Percentiles rank a stretch among this genome's conserved stretches.
These are phyloP conservation scores for Dispira parvispora DNA, from an alignment of 192 early-diverging fungal species.

Conservation along the genomic window DNA sequence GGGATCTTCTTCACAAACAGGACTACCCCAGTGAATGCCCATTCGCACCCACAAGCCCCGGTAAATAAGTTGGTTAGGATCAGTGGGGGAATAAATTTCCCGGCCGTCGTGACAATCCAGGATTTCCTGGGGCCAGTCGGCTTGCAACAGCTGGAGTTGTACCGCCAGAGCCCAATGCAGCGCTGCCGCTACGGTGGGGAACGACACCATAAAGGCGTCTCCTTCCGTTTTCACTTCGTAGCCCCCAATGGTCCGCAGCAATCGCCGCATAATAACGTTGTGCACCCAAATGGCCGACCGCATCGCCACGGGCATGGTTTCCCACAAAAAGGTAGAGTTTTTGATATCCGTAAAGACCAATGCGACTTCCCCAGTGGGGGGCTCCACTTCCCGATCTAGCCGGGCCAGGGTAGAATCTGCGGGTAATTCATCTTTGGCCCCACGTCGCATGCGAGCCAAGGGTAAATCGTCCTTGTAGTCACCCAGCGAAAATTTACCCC, in stretches of 20 bases:
- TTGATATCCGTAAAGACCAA: slow-evolving; percentile 91
- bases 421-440: slow-evolving; percentile 23
- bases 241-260: slow-evolving; percentile 63
- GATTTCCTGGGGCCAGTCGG: slow-evolving; percentile 79
- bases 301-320: slow-evolving; percentile 69
- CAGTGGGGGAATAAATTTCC: slow-evolving; percentile 44
- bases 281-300: slow-evolving; percentile 72
- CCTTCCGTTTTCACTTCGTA: slow-evolving; percentile 96
- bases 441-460: slow-evolving; percentile 18
- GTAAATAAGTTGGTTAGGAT: slow-evolving; percentile 43
- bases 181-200: slow-evolving; percentile 61
- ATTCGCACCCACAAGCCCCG: slow-evolving; percentile 79
- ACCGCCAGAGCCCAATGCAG: slow-evolving; percentile 78
- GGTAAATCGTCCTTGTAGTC: slow-evolving; percentile 10
- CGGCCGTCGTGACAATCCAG: slow-evolving; percentile 57
- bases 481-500: slow-evolving; percentile 11
- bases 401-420: slow-evolving; percentile 39
- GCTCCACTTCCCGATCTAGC: slow-evolving; percentile 58
- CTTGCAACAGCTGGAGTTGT: slow-evolving; percentile 58
- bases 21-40: slow-evolving; percentile 82
- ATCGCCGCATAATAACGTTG: slow-evolving; percentile 64
- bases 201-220: slow-evolving; percentile 87
- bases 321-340: slow-evolving; percentile 86
- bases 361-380: slow-evolving; percentile 65
- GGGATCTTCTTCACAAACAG: slow-evolving; percentile 74